A percentile compares a stretch with the other conserved stretches of the same genome.
Conservation (phyloP, 768 basidiomycete genomes). For the Auricularia heimuer region DNA sequence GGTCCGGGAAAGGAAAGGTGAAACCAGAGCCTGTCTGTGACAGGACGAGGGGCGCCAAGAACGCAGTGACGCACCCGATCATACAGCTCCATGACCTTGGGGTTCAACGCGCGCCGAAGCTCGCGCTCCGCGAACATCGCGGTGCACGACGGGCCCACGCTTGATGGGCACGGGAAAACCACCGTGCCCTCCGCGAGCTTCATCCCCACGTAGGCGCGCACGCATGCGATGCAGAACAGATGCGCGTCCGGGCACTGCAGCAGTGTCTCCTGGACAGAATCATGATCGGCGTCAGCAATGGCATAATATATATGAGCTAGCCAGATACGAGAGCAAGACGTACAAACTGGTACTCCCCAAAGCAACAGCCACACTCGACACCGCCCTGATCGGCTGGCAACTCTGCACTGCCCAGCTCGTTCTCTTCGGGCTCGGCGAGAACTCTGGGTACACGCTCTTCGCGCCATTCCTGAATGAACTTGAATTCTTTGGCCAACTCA, state of each 20-base stretch:
- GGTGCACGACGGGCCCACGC: conserved; percentile 26
- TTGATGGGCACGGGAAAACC: conserved; percentile 46
- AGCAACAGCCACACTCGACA: conserved; percentile 87
- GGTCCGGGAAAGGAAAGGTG: neutral
- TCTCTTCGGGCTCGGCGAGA: conserved; percentile 24
- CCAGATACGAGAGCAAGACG: conserved; percentile 15
- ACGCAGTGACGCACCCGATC: conserved; percentile 31
- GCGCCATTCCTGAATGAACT: neutral
- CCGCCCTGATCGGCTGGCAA: conserved; percentile 42
- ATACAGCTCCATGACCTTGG: conserved; percentile 59
- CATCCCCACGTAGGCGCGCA: conserved; percentile 56
- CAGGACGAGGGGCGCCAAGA: neutral
- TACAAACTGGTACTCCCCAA: conserved; percentile 60
- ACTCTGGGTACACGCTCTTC: conserved; percentile 31
- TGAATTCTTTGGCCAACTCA: neutral
- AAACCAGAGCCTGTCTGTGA: too few relatives aligned
- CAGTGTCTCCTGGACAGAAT: conserved; percentile 54
- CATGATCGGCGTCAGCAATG: too few relatives aligned
- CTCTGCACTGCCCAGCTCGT: conserved; percentile 19
- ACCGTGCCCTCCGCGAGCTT: conserved; percentile 36
- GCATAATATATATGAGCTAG: conserved; percentile 1
- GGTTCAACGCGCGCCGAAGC: conserved; percentile 54
- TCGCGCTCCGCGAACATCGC: conserved; percentile 59
- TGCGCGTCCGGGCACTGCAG: conserved; percentile 85
- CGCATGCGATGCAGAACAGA: conserved; percentile 71